Evolutionary conservation across 2,329 filamentous ascomycete species (phyloP).

Genomic region (Phaeosphaeriaceae sp.): DNA sequence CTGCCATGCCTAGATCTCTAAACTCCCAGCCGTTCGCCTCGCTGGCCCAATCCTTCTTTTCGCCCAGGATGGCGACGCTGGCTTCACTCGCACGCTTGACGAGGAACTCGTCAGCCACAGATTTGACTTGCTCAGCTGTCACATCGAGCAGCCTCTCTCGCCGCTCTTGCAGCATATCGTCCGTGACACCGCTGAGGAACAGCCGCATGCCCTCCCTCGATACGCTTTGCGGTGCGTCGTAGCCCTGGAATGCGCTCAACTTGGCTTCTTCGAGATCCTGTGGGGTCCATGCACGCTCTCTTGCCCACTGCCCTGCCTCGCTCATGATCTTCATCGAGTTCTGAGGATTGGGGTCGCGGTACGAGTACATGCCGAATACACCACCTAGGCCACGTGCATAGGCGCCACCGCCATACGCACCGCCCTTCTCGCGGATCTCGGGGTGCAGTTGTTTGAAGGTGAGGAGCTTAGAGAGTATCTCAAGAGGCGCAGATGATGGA

Average conservation of each 20-base stretch:
- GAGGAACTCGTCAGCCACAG: conserved; percentile 82
- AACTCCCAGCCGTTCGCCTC: conserved; percentile 73
- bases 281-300: conserved; percentile 79
- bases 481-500: conserved; percentile 76
- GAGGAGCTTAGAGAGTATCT: conserved; percentile 87
- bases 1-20: conserved; percentile 71
- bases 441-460: conserved; percentile 97
- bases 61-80: conserved; percentile 77
- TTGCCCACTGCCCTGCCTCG: conserved; percentile 81
- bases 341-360: conserved; percentile 92
- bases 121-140: conserved; percentile 77
- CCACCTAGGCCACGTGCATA: conserved; percentile 81
- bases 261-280: conserved; percentile 95
- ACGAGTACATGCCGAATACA: conserved; percentile 93
- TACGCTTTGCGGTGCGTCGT: conserved; percentile 88
- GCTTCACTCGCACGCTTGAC: conserved; percentile 71
- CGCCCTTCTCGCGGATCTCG: conserved; percentile 96
- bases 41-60: conserved; percentile 77
- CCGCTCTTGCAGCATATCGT: conserved; percentile 86
- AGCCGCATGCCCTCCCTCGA: conserved; percentile 85
- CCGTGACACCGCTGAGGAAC: conserved; percentile 84
- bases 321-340: conserved; percentile 88
- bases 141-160: conserved; percentile 88
- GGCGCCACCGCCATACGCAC: conserved; percentile 92
- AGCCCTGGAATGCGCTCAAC: conserved; percentile 87